phyloP scores from a whole-genome alignment of 2,329 filamentous ascomycete genomes.

The Pseudogymnoascus sp. region DNA sequence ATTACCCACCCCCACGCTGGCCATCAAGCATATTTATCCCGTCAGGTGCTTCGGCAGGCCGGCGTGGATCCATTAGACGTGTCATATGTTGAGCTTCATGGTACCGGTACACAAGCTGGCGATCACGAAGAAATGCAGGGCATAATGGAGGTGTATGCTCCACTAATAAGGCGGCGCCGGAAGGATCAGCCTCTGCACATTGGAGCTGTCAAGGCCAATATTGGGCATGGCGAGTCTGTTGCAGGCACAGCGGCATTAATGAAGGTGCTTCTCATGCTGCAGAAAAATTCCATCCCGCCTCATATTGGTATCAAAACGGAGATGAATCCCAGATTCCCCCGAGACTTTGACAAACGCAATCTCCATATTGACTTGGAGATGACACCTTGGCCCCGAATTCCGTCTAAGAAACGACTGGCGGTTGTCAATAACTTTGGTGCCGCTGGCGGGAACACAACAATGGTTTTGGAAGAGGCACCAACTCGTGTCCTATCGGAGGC shows the following conservation, averaged over 20 bases:
- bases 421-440: conserved; percentile 42
- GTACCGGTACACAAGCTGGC: conserved; percentile 54
- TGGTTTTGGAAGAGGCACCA: conserved; percentile 20
- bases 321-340: conserved; percentile 24
- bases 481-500: conserved; percentile 26
- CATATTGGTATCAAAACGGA: conserved; percentile 26
- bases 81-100: conserved; percentile 72
- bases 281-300: conserved; percentile 23
- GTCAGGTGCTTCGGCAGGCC: conserved; percentile 60
- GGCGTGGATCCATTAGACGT: conserved; percentile 64
- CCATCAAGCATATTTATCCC: conserved; percentile 63
- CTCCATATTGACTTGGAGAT: conserved; percentile 28
- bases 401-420: conserved; percentile 32
- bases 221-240: conserved; percentile 22
- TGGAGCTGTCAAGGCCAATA: conserved; percentile 18
- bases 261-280: conserved; percentile 24
- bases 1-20: conserved; percentile 75
- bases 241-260: conserved; percentile 24
- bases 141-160: conserved; percentile 52
- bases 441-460: conserved; percentile 20
- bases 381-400: conserved; percentile 16
- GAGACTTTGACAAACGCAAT: conserved; percentile 30
- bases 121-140: conserved; percentile 57
- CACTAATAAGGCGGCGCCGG: conserved; percentile 33
- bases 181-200: conserved; percentile 47